Base-by-base conservation (phyloP, 202 grass and related monocot species). In the Dendrocalamus latiflorus region DNA sequence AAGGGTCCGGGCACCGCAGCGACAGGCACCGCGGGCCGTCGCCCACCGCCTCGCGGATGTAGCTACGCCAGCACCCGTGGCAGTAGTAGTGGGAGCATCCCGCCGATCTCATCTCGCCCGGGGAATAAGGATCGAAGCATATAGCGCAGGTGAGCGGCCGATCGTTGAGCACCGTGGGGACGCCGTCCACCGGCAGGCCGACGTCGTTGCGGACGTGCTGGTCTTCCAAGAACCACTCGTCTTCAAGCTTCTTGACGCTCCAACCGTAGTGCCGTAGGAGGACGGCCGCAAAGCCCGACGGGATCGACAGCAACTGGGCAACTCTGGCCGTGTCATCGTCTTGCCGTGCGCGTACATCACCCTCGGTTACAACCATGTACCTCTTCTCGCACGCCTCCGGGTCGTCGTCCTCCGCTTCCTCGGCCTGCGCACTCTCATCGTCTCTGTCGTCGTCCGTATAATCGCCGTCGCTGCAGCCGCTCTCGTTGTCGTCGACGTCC, bases 1-100 rank as follows among this genome's bases (percentile, higher is more conserved):
- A 7, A 2, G 87, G 80, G 56, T 87, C n/a, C n/a, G n/a, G n/a
- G n/a, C n/a, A n/a, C n/a, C n/a, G n/a, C n/a, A n/a, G n/a, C n/a
- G n/a, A 37, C 15, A 89, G 62, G 87, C 84, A 92, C 18, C 80
- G 45, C 4, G 80, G 4, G 11, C 90, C 90, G 26, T 89, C 87
- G 45, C 18, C 47, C 18, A 84, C 65, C 6, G 90, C 84, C 2
- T 71, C 54, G 70, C 4, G 22, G 28, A 87, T 11, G 70, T 89
- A 89, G 37, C 86, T 69, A 41, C 67, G n/a, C n/a, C n/a, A n/a
- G n/a, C n/a, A n/a, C n/a, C n/a, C 36, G 36, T 37, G 50, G 81
- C 69, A 75, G 86, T 88, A 88, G 22, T 10, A 69, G 62, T 88
- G 86, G 22, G 51, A 16, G 69, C 86, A 84, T 18, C 66, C 44